Conservation (phyloP, 306 rosid genomes). For the Luffa aegyptiaca region DNA sequence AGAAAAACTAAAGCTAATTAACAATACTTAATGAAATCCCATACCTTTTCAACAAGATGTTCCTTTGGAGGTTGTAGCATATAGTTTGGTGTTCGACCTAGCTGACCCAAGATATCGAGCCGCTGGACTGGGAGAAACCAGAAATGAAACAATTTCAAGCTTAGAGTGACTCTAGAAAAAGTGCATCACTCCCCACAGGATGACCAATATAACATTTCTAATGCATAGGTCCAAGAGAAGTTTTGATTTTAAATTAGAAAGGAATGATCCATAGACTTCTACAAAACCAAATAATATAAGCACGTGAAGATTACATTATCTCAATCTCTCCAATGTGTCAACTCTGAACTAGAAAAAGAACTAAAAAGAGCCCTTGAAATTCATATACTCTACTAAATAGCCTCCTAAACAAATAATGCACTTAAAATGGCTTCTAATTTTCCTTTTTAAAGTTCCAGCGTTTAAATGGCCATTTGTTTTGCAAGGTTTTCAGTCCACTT, state of each 20-base stretch:
- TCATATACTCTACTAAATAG: neutral
- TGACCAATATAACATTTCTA: neutral
- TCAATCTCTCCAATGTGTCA: neutral
- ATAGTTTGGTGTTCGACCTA: constrained; percentile 35
- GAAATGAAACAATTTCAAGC: neutral
- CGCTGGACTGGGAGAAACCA: constrained; percentile 33
- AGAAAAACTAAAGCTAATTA: neutral
- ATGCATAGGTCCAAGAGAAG: neutral
- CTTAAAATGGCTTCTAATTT: neutral
- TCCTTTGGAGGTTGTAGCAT: constrained; percentile 63
- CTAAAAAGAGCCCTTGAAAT: neutral
- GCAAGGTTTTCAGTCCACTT: neutral
- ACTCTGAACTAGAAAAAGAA: neutral
- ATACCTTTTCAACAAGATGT: constrained; percentile 61
- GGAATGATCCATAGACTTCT: neutral
- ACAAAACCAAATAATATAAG: neutral
- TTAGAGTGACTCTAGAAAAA: neutral
- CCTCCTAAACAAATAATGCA: neutral
- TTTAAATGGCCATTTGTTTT: neutral
- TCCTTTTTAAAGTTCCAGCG: neutral
- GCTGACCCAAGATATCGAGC: constrained; percentile 22
- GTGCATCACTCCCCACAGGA: neutral
- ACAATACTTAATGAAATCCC: neutral
- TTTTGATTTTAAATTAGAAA: neutral
- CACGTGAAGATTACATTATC: neutral